Conservation (phyloP, 2,329 filamentous ascomycete genomes). For the Curvularia spicifera region DNA sequence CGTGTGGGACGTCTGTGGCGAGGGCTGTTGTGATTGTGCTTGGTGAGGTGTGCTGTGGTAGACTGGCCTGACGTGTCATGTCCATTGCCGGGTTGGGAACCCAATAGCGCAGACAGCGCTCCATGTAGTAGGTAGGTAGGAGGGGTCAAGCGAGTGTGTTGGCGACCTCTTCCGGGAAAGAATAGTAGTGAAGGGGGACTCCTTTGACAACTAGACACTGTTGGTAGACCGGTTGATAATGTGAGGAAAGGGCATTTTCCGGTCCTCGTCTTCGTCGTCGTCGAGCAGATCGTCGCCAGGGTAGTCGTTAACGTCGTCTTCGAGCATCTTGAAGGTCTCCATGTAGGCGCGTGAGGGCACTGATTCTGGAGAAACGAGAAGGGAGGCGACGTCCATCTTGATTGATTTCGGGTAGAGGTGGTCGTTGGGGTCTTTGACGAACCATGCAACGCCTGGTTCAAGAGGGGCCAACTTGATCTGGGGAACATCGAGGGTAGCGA, state of each 20-base stretch:
- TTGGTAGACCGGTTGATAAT: conserved; percentile 1
- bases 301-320: conserved; percentile 28
- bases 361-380: conserved; percentile 37
- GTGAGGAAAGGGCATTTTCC: neutral
- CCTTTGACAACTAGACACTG: conserved; percentile 7
- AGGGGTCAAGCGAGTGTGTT: neutral
- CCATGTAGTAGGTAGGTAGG: neutral
- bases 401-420: conserved; percentile 23
- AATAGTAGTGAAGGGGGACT: neutral
- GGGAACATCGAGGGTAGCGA: conserved; percentile 24
- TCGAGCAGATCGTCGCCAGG: conserved; percentile 17
- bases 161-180: neutral
- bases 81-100: neutral
- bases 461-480: conserved; percentile 14
- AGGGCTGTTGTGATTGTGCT: neutral
- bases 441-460: conserved; percentile 25
- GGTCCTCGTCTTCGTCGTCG: conserved; percentile 9
- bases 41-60: neutral
- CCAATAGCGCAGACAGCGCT: neutral
- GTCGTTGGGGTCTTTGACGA: conserved; percentile 27
- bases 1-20: neutral
- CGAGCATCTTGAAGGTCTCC: conserved; percentile 39
- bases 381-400: conserved; percentile 26
- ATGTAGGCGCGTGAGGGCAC: conserved; percentile 40
- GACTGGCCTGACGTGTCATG: neutral